These are phyloP conservation scores for Tetrapisispora fleetii DNA, from an alignment of 805 yeast species.

Conservation along the genomic window DNA sequence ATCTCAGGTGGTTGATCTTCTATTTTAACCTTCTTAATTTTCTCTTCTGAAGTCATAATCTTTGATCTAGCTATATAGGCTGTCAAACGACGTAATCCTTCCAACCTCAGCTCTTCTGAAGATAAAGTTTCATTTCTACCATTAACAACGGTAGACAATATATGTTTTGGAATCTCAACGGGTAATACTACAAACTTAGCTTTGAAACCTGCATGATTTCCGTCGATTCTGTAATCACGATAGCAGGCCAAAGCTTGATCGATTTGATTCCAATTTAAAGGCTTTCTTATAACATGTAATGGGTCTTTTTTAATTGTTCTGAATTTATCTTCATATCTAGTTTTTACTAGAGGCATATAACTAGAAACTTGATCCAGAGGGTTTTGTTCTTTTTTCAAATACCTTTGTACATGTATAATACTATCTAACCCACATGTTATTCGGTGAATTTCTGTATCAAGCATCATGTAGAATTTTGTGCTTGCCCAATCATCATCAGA, in stretches of 20 bases:
- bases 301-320: slow-evolving; percentile 48
- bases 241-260: slow-evolving; percentile 92
- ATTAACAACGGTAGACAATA: slow-evolving; percentile 31
- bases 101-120: slow-evolving; percentile 85
- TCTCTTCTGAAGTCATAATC: slow-evolving; percentile 36
- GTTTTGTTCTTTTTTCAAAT: slow-evolving; percentile 34
- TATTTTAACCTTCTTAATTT: slow-evolving; percentile 23
- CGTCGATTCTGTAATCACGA: slow-evolving; percentile 54
- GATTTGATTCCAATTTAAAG: slow-evolving; percentile 79
- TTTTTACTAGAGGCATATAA: slow-evolving; percentile 53
- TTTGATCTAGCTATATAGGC: slow-evolving; percentile 50
- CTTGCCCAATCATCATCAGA: slow-evolving; percentile 30
- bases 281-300: slow-evolving; percentile 40
- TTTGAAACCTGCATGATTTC: slow-evolving; percentile 45
- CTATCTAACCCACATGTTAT: slow-evolving; percentile 65
- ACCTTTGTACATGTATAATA: slow-evolving; percentile 69
- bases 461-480: slow-evolving; percentile 64
- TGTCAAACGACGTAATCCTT: slow-evolving; percentile 69
- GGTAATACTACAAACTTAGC: slow-evolving; percentile 84
- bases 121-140: slow-evolving; percentile 52
- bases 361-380: slow-evolving; percentile 27
- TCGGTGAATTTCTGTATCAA: slow-evolving; percentile 80
- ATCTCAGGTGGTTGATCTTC: slow-evolving; percentile 63
- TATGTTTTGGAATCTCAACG: slow-evolving; percentile 51
- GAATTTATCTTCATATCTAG: slow-evolving; percentile 66